phyloP scores from a whole-genome alignment of 495 filamentous ascomycete species.

The Elaphomyces granulatus region DNA sequence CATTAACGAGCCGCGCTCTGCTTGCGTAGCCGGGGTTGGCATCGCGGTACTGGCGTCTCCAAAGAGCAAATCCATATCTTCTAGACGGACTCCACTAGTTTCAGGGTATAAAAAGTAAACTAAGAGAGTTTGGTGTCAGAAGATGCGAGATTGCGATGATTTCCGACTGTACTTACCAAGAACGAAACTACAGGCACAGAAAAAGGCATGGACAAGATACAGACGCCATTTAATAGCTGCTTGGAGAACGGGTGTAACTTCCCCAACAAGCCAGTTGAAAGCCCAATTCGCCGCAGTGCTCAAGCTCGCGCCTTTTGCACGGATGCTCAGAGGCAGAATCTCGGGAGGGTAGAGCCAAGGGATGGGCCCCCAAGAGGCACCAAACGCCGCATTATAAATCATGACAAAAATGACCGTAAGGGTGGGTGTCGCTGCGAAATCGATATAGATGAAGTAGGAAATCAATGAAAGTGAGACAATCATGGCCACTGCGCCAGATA shows the following conservation, averaged over 20 bases:
- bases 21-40: conserved; percentile 53
- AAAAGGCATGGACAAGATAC: conserved; percentile 92
- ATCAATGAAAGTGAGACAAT: conserved; percentile 77
- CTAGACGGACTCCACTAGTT: conserved; percentile 83
- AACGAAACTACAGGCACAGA: conserved; percentile 90
- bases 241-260: conserved; percentile 86
- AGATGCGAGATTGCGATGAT: background rate
- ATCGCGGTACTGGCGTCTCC: conserved; percentile 75
- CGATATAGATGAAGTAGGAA: conserved; percentile 89
- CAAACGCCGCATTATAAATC: conserved; percentile 96
- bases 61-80: conserved; percentile 90
- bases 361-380: conserved; percentile 97
- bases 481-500: conserved; percentile 88
- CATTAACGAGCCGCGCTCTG: conserved; percentile 63
- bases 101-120: conserved; percentile 97
- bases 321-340: conserved; percentile 91
- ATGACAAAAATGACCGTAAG: conserved; percentile 91
- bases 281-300: conserved; percentile 97
- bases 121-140: conserved; percentile 25
- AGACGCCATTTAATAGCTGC: conserved; percentile 82
- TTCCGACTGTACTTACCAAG: conserved; percentile 54
- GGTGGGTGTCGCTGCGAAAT: conserved; percentile 58
- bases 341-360: conserved; percentile 98
- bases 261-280: conserved; percentile 94
- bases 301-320: conserved; percentile 92